Evolutionary conservation across 495 filamentous ascomycete genomes (phyloP).

Genomic region (Beverwykella pulmonaria): DNA sequence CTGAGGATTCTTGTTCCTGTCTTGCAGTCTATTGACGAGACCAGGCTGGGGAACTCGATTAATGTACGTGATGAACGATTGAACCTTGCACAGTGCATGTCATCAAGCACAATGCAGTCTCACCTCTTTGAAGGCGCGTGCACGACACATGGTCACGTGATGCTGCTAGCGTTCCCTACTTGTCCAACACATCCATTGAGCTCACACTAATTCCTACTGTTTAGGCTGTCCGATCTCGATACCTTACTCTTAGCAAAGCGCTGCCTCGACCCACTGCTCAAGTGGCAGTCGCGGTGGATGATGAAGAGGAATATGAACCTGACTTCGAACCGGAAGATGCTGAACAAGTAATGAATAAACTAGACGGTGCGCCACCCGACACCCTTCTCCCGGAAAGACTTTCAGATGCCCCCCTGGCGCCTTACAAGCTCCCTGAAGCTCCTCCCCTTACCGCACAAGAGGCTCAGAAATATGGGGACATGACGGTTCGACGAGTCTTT

Average conservation of each 20-base stretch:
- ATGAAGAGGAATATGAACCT: slow-evolving; percentile 88
- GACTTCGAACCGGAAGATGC: slow-evolving; percentile 76
- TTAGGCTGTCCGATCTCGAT: slow-evolving; percentile 52
- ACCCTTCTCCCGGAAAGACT: slow-evolving; percentile 44
- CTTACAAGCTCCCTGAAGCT: slow-evolving; percentile 79
- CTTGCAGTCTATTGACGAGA: slow-evolving; percentile 64
- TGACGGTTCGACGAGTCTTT: slow-evolving; percentile 75
- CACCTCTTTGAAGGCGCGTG: background rate
- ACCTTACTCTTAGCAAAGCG: slow-evolving; percentile 50
- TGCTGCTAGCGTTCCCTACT: background rate
- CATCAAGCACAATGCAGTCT: background rate
- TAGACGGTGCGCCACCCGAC: slow-evolving; percentile 65
- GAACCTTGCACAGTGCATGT: background rate
- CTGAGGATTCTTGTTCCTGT: slow-evolving; percentile 75
- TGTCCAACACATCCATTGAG: background rate
- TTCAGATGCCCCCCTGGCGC: slow-evolving; percentile 62
- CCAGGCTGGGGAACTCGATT: slow-evolving; percentile 67
- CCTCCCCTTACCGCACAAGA: slow-evolving; percentile 70
- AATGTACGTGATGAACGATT: slow-evolving; percentile 45
- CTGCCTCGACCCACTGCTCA: slow-evolving; percentile 47
- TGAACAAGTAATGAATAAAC: slow-evolving; percentile 71
- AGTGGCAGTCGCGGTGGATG: slow-evolving; percentile 65
- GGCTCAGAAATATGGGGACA: slow-evolving; percentile 65
- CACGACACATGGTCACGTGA: slow-evolving; percentile 17
- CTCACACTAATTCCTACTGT: background rate